These are phyloP conservation scores for Fonsecaea pugnacius DNA, from an alignment of 2,329 filamentous ascomycete genomes.

Conservation along the genomic window DNA sequence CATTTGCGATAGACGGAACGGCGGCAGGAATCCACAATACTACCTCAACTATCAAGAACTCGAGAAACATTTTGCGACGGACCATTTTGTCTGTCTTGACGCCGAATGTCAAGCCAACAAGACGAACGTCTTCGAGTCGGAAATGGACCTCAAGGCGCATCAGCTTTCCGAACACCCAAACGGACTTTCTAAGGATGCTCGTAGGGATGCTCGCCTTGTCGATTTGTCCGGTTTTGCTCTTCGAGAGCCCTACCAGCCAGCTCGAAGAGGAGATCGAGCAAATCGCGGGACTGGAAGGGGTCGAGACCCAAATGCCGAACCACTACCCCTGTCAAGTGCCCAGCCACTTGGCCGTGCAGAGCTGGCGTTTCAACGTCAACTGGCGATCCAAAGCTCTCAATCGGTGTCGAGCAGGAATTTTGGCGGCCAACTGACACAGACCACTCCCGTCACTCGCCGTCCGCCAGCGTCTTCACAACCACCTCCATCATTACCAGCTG, in stretches of 20 bases:
- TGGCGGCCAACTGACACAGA: constrained; percentile 73
- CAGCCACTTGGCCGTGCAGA: constrained; percentile 84
- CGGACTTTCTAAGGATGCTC: constrained; percentile 77
- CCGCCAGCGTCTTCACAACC: constrained; percentile 41
- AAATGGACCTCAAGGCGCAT: constrained; percentile 93
- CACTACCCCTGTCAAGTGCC: constrained; percentile 74
- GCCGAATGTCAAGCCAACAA: constrained; percentile 93
- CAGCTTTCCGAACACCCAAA: constrained; percentile 82
- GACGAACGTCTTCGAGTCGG: constrained; percentile 93
- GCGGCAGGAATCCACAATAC: constrained; percentile 77
- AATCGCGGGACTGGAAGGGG: constrained; percentile 68
- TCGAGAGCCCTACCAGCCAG: constrained; percentile 69
- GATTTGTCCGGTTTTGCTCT: constrained; percentile 87
- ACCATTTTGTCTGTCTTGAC: constrained; percentile 85
- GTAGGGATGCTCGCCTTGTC: constrained; percentile 80
- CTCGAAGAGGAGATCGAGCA: constrained; percentile 60
- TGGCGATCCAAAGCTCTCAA: constrained; percentile 87
- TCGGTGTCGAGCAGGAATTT: constrained; percentile 79
- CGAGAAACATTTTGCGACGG: constrained; percentile 82
- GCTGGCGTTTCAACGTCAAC: constrained; percentile 85
- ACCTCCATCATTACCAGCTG: constrained; percentile 41
- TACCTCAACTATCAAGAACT: constrained; percentile 86
- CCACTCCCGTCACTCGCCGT: constrained; percentile 45
- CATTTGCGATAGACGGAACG: constrained; percentile 76
- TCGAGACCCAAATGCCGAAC: constrained; percentile 83